These are phyloP conservation scores for Typha latifolia DNA, from an alignment of 176 grass and related monocot genomes.

Conservation along the genomic window DNA sequence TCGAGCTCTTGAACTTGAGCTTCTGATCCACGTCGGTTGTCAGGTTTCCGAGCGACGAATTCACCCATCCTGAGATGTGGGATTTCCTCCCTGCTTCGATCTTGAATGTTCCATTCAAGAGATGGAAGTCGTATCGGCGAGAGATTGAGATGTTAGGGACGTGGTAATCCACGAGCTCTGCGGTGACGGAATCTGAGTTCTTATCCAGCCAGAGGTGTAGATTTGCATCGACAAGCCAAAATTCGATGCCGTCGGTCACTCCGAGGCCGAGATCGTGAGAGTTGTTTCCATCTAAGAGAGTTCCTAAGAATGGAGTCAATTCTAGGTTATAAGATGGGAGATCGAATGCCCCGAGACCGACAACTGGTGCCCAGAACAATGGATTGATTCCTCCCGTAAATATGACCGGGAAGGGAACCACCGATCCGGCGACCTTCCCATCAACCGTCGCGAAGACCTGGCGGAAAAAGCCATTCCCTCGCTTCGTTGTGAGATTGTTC, in stretches of 20 bases:
- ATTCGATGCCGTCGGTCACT: constrained; percentile 59
- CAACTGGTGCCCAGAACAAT: constrained; percentile 79
- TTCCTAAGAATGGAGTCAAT: constrained; percentile 74
- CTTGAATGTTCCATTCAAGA: constrained; percentile 41
- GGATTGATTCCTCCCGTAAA: constrained; percentile 93
- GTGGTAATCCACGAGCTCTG: constrained; percentile 26
- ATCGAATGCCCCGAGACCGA: constrained; percentile 73
- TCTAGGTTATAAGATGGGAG: constrained; percentile 75
- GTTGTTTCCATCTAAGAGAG: constrained; percentile 47
- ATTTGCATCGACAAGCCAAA: constrained; percentile 86
- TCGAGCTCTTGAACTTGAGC: constrained; percentile 39
- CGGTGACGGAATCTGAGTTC: constrained; percentile 27
- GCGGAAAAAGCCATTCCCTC: constrained; percentile 74
- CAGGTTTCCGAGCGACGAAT: constrained; percentile 66
- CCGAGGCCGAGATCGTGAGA: constrained; percentile 51
- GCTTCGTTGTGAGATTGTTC: constrained; percentile 64
- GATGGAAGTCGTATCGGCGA: constrained; percentile 28
- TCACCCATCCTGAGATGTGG: constrained; percentile 63
- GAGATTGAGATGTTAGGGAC: constrained; percentile 40
- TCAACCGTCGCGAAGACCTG: constrained; percentile 66
- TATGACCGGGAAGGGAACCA: constrained; percentile 79
- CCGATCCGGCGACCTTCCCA: constrained; percentile 45
- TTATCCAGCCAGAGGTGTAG: constrained; percentile 85
- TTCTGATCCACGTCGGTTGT: constrained; percentile 63
- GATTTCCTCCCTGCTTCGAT: constrained; percentile 42